Percentiles rank a stretch among this genome's conserved stretches.
phyloP scores from a whole-genome alignment of 2,329 filamentous ascomycete genomes.

The Dothiorella sarmentorum region DNA sequence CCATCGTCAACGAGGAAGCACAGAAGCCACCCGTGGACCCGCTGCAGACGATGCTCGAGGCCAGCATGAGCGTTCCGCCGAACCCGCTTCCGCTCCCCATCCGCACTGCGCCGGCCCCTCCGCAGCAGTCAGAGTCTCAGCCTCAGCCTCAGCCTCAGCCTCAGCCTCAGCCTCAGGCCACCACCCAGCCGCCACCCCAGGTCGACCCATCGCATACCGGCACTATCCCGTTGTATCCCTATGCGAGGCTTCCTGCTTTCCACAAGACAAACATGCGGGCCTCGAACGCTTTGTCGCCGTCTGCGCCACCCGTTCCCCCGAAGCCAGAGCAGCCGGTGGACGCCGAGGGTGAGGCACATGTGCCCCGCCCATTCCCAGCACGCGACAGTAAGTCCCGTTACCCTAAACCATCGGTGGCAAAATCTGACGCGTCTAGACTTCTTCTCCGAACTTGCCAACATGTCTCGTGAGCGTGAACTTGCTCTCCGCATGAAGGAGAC shows the following conservation, averaged over 20 bases:
- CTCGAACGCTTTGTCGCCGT: neutral
- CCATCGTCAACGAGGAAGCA: slow-evolving; percentile 40
- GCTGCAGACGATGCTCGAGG: neutral
- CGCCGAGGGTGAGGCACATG: slow-evolving; percentile 38
- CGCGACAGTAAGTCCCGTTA: slow-evolving; percentile 29
- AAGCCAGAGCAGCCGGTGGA: slow-evolving; percentile 1
- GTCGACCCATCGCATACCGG: neutral
- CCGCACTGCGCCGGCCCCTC: slow-evolving; percentile 1
- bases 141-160: slow-evolving; percentile 14
- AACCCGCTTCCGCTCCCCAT: slow-evolving; percentile 4
- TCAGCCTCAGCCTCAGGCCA: slow-evolving; percentile 11
- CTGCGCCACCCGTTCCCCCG: neutral
- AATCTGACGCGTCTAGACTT: slow-evolving; percentile 22
- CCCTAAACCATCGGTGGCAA: too few species aligned
- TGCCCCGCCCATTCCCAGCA: slow-evolving; percentile 40
- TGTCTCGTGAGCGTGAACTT: neutral
- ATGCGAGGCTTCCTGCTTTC: slow-evolving; percentile 19
- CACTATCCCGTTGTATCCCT: slow-evolving; percentile 17
- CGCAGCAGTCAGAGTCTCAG: neutral
- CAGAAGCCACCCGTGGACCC: neutral
- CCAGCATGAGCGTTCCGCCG: neutral
- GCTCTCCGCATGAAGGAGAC: slow-evolving; percentile 40
- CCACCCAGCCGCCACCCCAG: neutral
- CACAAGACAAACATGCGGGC: slow-evolving; percentile 20
- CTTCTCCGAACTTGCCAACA: slow-evolving; percentile 28